Evolutionary conservation across 1,284 basidiomycete species (phyloP), one percentile per base, ranked within the genome.

Genomic region (Pterula multifida): DNA sequence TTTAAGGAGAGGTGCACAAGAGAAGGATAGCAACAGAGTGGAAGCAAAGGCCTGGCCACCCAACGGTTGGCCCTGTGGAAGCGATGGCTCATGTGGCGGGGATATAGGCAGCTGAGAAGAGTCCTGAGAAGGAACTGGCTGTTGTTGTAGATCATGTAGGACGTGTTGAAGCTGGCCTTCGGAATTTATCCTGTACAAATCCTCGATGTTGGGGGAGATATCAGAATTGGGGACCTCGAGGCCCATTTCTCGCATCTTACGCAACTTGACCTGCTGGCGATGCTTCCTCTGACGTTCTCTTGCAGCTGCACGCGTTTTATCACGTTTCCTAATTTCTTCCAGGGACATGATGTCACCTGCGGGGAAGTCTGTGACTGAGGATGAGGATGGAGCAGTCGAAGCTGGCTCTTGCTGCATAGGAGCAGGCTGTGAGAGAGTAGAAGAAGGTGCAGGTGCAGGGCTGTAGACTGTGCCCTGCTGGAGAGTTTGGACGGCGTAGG

Each of bases 201-300:
- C 67, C 22, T 81, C 79, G 61, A 80, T 73, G 45, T 72, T 70
- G 3, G 45, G 45, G 12, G 72, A 68, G 53, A 79, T 60, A 58
- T 81, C 70, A 55, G 83, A 80, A 67, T 77, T 77, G 50, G 79
- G 78, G 78, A 84, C 82, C 58, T 85, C 81, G 49, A 85, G 63
- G 6, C 81, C 85, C n/a, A 86, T 70, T 55, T 84, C 84, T 53
- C 79, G 73, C 73, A 86, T 75, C 61, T 87, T 85, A 55, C 78
- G 72, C 60, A 83, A 78, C 64, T 87, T 87, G 48, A 87, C 78
- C 36, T 84, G 68, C 52, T 71, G 73, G 35, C 86, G 80, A 61
- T 89, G 86, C 57, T 88, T 89, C 49, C 85, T 68, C 59, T 89
- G 85, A 50, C 86, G 68, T 58, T 88, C 84, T 35, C 85, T 68